Evolutionary conservation across 2,329 filamentous ascomycete species (phyloP).

Genomic region (Cucurbitaria berberidis): DNA sequence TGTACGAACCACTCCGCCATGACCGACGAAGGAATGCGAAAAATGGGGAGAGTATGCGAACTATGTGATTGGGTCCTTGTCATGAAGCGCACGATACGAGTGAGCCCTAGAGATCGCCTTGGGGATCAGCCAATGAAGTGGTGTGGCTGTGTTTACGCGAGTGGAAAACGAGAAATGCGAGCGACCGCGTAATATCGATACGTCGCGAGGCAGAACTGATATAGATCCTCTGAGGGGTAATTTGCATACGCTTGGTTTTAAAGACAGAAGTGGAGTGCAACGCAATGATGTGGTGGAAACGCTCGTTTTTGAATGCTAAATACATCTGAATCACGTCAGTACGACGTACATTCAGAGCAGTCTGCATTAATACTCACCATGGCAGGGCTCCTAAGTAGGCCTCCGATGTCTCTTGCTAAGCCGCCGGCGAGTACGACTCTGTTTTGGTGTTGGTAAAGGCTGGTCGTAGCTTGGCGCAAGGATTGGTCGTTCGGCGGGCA

Average conservation of each 20-base stretch:
- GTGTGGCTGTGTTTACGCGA: constrained; percentile 13
- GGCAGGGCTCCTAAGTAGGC: constrained; percentile 8
- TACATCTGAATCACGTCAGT: neutral
- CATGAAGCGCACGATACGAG: neutral
- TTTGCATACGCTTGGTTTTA: neutral
- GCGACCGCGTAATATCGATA: neutral
- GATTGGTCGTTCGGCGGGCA: constrained; percentile 22
- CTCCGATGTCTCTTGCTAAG: constrained; percentile 30
- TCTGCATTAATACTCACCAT: neutral
- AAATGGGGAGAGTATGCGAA: neutral
- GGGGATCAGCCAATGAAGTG: constrained; percentile 5
- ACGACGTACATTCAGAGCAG: neutral
- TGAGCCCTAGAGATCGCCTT: neutral
- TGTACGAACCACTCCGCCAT: neutral
- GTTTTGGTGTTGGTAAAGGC: constrained; percentile 9
- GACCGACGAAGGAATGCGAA: neutral
- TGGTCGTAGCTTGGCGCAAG: constrained; percentile 19
- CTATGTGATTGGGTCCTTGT: neutral
- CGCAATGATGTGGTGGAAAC: neutral
- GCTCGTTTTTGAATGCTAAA: no score
- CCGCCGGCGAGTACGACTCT: constrained; percentile 12
- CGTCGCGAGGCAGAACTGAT: neutral
- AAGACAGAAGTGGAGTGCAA: neutral
- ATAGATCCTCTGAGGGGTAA: neutral
- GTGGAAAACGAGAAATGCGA: constrained; percentile 5